Percentiles rank a stretch among this genome's conserved stretches.
Evolutionary conservation across 2,329 filamentous ascomycete species (phyloP).

Genomic region (Trichoderma pleuroti): DNA sequence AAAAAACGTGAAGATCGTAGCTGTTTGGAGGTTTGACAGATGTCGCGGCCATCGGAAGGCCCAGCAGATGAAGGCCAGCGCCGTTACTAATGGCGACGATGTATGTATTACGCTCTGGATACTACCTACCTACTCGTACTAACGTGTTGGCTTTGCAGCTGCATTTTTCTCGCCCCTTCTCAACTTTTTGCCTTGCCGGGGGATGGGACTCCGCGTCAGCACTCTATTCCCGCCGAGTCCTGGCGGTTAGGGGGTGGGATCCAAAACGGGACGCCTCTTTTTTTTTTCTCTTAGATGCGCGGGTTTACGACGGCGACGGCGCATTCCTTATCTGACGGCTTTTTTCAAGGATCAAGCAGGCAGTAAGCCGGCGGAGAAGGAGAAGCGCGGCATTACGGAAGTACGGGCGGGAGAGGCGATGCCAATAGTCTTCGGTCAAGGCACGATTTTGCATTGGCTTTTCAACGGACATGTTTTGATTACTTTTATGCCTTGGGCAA

Average conservation of each 20-base stretch:
- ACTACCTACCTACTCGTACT: not conserved
- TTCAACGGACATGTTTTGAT: not conserved
- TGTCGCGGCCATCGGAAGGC: conserved; percentile 9
- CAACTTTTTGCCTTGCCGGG: not conserved
- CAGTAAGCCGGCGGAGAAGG: not conserved
- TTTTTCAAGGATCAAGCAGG: not conserved
- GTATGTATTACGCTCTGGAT: not conserved
- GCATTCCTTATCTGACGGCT: not conserved
- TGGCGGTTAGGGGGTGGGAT: no score
- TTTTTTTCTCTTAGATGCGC: not conserved
- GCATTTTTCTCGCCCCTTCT: not conserved
- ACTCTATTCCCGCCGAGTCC: not conserved
- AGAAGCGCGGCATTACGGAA: not conserved
- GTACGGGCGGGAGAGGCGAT: not conserved
- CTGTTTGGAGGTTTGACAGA: not conserved
- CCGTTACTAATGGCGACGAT: not conserved
- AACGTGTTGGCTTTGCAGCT: not conserved
- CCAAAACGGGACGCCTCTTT: no score
- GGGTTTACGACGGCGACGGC: not conserved
- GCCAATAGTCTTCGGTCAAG: not conserved
- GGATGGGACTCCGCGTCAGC: not conserved
- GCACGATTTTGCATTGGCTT: not conserved
- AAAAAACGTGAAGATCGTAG: no score
- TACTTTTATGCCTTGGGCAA: not conserved
- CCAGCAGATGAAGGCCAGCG: not conserved